phyloP scores from a whole-genome alignment of 306 rosid species.

The Glycine tomentella region DNA sequence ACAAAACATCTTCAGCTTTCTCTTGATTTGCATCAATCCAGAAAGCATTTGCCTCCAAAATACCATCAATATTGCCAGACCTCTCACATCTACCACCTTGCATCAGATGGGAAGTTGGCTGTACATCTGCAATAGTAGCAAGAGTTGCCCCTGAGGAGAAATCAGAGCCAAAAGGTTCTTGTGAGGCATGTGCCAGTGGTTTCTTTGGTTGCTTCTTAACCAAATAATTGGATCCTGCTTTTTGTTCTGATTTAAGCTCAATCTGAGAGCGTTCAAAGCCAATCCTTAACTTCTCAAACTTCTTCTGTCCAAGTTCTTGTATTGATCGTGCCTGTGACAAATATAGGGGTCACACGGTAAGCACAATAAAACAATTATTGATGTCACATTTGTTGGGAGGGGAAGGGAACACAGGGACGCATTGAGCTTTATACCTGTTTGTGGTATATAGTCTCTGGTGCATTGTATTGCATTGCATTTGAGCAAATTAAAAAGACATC shows the following conservation, averaged over 20 bases:
- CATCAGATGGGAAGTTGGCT: conserved; percentile 58
- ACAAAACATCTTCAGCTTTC: conserved; percentile 75
- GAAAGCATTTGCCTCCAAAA: conserved; percentile 70
- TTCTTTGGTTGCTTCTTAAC: conserved; percentile 76
- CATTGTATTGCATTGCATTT: conserved; percentile 95
- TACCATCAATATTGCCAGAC: conserved; percentile 68
- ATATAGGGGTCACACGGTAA: conserved; percentile 32
- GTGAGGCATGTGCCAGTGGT: conserved; percentile 64
- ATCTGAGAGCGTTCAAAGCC: conserved; percentile 60
- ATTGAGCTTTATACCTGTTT: conserved; percentile 73
- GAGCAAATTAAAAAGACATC: conserved; percentile 86
- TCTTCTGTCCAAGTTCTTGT: conserved; percentile 89
- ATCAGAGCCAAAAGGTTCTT: conserved; percentile 87
- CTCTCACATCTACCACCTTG: conserved; percentile 70
- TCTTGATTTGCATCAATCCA: conserved; percentile 72
- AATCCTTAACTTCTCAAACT: conserved; percentile 78
- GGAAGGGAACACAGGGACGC: background rate
- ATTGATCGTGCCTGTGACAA: conserved; percentile 81
- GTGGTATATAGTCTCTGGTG: conserved; percentile 88
- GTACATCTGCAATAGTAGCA: conserved; percentile 72
- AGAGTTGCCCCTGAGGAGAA: conserved; percentile 90
- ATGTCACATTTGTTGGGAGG: background rate
- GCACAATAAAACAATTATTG: conserved; percentile 29
- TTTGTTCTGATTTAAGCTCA: conserved; percentile 78
- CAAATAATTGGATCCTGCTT: conserved; percentile 61